These are phyloP conservation scores for Cladophialophora immunda DNA, from an alignment of 2,329 filamentous ascomycete genomes.

Conservation along the genomic window DNA sequence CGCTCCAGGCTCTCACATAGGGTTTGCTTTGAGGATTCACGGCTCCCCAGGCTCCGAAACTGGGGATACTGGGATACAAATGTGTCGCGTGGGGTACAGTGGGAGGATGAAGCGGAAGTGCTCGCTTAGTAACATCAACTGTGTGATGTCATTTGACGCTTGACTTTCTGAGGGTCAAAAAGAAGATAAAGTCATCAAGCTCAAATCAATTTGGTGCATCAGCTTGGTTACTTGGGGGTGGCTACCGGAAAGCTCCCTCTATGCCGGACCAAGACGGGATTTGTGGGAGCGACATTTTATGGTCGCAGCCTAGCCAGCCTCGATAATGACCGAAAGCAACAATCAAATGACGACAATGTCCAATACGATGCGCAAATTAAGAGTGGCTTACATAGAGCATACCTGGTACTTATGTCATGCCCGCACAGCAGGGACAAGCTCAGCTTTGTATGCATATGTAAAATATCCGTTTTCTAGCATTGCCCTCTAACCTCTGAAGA, in stretches of 20 bases:
- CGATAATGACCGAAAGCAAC: not conserved
- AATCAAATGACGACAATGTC: not conserved
- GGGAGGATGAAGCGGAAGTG: not conserved
- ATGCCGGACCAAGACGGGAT: not conserved
- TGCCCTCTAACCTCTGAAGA: not conserved
- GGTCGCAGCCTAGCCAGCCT: not conserved
- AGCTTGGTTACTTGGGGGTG: not conserved
- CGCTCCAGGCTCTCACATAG: not conserved
- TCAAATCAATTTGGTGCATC: not conserved
- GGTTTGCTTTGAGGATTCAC: not conserved
- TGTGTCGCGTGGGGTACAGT: slow-evolving; percentile 6
- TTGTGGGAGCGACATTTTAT: not conserved
- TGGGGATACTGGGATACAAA: not conserved
- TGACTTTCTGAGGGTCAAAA: not conserved
- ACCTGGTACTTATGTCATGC: not conserved
- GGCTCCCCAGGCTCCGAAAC: not conserved
- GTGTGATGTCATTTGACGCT: slow-evolving; percentile 14
- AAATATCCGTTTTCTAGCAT: not conserved
- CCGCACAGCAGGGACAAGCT: not conserved
- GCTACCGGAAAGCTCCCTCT: not conserved
- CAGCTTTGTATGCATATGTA: not conserved
- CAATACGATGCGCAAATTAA: not conserved
- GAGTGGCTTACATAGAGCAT: not conserved
- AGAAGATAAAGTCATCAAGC: not conserved
- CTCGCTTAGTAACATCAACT: slow-evolving; percentile 15